phyloP scores from a whole-genome alignment of 805 yeast species.

The Zygotorulaspora chibaensis region DNA sequence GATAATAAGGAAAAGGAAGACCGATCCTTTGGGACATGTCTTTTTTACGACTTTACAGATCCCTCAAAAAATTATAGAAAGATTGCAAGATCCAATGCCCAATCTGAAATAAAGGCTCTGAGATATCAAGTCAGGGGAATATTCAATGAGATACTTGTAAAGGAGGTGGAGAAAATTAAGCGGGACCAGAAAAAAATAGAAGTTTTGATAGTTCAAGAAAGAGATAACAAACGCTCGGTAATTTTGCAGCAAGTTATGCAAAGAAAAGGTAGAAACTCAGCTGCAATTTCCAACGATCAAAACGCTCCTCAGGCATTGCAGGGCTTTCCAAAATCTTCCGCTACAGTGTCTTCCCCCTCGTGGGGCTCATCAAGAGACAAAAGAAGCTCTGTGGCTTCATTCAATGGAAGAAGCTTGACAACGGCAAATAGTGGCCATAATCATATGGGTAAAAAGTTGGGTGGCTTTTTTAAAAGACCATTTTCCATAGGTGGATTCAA shows the following conservation, averaged over 20 bases:
- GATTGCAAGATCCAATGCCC: conserved; percentile 41
- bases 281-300: conserved; percentile 13
- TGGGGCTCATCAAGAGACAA: conserved; percentile 16
- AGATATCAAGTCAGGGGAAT: conserved; percentile 38
- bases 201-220: conserved; percentile 36
- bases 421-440: conserved; percentile 18
- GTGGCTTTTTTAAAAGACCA: conserved; percentile 61
- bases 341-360: conserved; percentile 6
- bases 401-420: conserved; percentile 21
- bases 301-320: background rate
- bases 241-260: conserved; percentile 29
- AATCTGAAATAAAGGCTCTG: conserved; percentile 40
- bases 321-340: conserved; percentile 1
- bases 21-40: conserved; percentile 15
- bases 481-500: conserved; percentile 49
- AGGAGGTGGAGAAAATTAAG: conserved; percentile 49
- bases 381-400: conserved; percentile 25
- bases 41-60: conserved; percentile 31
- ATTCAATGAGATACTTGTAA: conserved; percentile 43
- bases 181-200: conserved; percentile 50
- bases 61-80: conserved; percentile 23
- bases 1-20: conserved; percentile 10
- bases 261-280: conserved; percentile 20
- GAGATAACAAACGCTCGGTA: conserved; percentile 34
- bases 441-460: conserved; percentile 43